These are phyloP conservation scores for Chalara sp. DNA, from an alignment of 2,329 filamentous ascomycete genomes.

Conservation along the genomic window DNA sequence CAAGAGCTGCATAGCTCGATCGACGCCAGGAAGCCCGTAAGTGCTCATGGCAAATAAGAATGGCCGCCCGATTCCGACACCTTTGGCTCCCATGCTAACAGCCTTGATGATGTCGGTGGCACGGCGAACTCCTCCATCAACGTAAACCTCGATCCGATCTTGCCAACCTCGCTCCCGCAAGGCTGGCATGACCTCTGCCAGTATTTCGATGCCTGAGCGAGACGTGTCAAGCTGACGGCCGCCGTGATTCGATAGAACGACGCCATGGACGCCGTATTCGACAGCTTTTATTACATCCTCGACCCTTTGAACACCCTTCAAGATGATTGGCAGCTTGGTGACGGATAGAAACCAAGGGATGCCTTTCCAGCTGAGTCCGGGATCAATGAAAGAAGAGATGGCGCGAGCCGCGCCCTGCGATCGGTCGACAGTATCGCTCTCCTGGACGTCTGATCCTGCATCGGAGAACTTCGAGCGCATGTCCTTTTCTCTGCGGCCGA, in stretches of 20 bases:
- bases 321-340: conserved; percentile 88
- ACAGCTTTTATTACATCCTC: conserved; percentile 90
- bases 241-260: conserved; percentile 94
- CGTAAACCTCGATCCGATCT: conserved; percentile 74
- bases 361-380: conserved; percentile 85
- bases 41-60: conserved; percentile 95
- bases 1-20: conserved; percentile 84
- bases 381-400: conserved; percentile 96
- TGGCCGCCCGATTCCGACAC: conserved; percentile 88
- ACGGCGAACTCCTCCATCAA: conserved; percentile 85
- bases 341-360: conserved; percentile 88
- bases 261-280: conserved; percentile 77
- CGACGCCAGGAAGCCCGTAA: conserved; percentile 81
- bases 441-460: conserved; percentile 77
- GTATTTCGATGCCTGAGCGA: conserved; percentile 78
- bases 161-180: conserved; percentile 68
- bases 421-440: conserved; percentile 70
- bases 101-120: conserved; percentile 95
- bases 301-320: conserved; percentile 94
- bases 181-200: conserved; percentile 89
- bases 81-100: conserved; percentile 82
- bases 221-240: conserved; percentile 91
- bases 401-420: conserved; percentile 89
- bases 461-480: conserved; percentile 93
- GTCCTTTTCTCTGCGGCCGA: conserved; percentile 57